Percentiles rank a stretch among this genome's conserved stretches.
These are phyloP conservation scores for Poronia punctata DNA, from an alignment of 495 filamentous ascomycete genomes.

Conservation along the genomic window DNA sequence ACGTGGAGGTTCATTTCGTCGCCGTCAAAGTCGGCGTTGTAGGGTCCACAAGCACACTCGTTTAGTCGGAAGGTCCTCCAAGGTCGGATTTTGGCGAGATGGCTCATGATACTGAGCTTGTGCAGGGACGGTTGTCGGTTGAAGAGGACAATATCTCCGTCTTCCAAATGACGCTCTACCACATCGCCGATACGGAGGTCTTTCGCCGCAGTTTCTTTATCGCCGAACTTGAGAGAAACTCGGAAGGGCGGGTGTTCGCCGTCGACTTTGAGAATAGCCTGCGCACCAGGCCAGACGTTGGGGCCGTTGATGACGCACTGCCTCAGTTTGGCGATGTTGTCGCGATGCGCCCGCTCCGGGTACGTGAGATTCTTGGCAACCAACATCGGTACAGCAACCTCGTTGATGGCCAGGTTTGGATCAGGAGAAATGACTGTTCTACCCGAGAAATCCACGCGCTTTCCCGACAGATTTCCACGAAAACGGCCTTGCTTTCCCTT, in stretches of 20 bases:
- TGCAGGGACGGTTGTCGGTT: conserved; percentile 97
- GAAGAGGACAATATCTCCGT: conserved; percentile 95
- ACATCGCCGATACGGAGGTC: conserved; percentile 75
- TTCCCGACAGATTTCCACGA: conserved; percentile 91
- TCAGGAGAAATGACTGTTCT: conserved; percentile 97
- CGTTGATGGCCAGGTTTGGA: conserved; percentile 86
- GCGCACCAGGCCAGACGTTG: conserved; percentile 78
- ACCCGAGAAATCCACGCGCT: conserved; percentile 97
- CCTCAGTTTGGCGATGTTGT: conserved; percentile 77
- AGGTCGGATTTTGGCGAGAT: conserved; percentile 85
- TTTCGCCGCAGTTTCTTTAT: conserved; percentile 57
- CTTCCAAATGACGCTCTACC: conserved; percentile 90
- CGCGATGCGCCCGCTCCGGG: conserved; percentile 73
- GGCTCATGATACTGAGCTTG: conserved; percentile 94
- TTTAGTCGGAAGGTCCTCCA: conserved; percentile 96
- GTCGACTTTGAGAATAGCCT: conserved; percentile 61
- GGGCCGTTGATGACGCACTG: conserved; percentile 64
- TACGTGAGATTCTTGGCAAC: conserved; percentile 95
- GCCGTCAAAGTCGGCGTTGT: conserved; percentile 99
- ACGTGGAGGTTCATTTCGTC: conserved; percentile 99
- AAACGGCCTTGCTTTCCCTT: conserved; percentile 98
- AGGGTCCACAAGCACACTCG: conserved; percentile 95
- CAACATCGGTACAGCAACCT: conserved; percentile 83
- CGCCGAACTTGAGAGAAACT: conserved; percentile 67
- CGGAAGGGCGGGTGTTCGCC: conserved; percentile 46